These are phyloP conservation scores for Boletus subcaerulescens DNA, from an alignment of 768 basidiomycete genomes.

Conservation along the genomic window DNA sequence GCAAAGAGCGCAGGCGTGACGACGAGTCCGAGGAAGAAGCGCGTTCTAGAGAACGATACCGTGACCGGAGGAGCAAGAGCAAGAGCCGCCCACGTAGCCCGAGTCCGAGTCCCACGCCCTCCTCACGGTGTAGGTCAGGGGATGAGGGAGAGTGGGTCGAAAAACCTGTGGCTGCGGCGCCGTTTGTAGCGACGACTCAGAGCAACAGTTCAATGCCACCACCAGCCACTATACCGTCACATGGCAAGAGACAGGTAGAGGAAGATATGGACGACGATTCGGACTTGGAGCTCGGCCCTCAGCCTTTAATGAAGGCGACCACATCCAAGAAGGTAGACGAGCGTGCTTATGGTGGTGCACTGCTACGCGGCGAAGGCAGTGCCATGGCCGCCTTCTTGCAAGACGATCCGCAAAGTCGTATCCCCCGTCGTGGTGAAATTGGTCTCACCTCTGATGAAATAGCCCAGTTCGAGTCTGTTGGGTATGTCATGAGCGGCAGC, in stretches of 20 bases:
- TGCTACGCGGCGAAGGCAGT: slow-evolving; percentile 92
- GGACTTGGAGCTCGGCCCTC: slow-evolving; percentile 77
- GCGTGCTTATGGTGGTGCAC: slow-evolving; percentile 83
- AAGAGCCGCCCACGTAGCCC: slow-evolving; percentile 33
- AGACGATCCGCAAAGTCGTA: slow-evolving; percentile 80
- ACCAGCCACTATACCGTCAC: slow-evolving; percentile 17
- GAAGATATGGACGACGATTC: slow-evolving; percentile 36
- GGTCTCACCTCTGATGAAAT: slow-evolving; percentile 88
- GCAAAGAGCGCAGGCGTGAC: slow-evolving; percentile 35
- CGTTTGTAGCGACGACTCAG: slow-evolving; percentile 26
- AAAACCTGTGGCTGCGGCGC: slow-evolving; percentile 38
- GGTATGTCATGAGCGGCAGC: slow-evolving; percentile 98
- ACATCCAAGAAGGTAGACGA: slow-evolving; percentile 64
- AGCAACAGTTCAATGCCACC: slow-evolving; percentile 24
- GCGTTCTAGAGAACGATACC: slow-evolving; percentile 24
- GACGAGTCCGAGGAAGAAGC: slow-evolving; percentile 39
- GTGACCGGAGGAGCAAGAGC: slow-evolving; percentile 31
- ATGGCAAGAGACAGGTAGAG: slow-evolving; percentile 14
- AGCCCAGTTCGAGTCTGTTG: slow-evolving; percentile 79
- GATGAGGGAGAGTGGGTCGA: slow-evolving; percentile 72
- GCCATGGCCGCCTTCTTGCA: slow-evolving; percentile 97
- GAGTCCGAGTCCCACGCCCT: slow-evolving; percentile 34
- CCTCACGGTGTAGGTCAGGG: slow-evolving; percentile 29
- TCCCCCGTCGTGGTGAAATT: slow-evolving; percentile 98
- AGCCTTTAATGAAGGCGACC: slow-evolving; percentile 49